Percentiles rank a stretch among this genome's conserved stretches.
These are phyloP conservation scores for Wickerhamomyces rabaulensis DNA, from an alignment of 805 yeast species.

Conservation along the genomic window DNA sequence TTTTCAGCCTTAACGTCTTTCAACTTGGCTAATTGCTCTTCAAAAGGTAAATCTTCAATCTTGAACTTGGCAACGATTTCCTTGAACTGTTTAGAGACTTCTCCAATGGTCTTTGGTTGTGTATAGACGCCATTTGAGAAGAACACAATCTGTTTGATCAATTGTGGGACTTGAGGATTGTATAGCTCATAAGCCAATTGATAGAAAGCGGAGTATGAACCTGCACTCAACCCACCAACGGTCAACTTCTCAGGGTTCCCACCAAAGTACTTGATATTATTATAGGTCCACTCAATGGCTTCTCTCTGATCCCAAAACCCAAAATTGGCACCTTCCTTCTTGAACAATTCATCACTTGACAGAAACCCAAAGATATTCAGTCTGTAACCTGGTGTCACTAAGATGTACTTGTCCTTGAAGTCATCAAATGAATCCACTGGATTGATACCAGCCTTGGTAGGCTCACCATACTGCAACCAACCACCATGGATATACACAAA, in stretches of 20 bases:
- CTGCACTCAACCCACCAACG: slow-evolving; percentile 44
- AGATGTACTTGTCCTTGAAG: slow-evolving; percentile 28
- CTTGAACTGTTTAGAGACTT: slow-evolving; percentile 31
- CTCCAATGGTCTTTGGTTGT: slow-evolving; percentile 35
- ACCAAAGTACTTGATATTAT: slow-evolving; percentile 39
- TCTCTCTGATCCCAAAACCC: slow-evolving; percentile 44
- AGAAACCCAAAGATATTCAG: slow-evolving; percentile 35
- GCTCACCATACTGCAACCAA: slow-evolving; percentile 32
- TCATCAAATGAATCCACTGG: slow-evolving; percentile 24
- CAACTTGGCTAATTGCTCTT: slow-evolving; percentile 20
- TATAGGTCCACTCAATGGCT: slow-evolving; percentile 41
- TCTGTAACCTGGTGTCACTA: slow-evolving; percentile 36
- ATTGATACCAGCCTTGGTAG: slow-evolving; percentile 22
- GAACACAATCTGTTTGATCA: slow-evolving; percentile 33
- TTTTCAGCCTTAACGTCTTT: slow-evolving; percentile 16
- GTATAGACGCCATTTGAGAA: slow-evolving; percentile 32
- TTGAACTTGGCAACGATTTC: slow-evolving; percentile 27
- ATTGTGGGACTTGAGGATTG: slow-evolving; percentile 33
- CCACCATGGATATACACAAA: slow-evolving; percentile 39
- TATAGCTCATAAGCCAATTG: slow-evolving; percentile 39
- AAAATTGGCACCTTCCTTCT: slow-evolving; percentile 23
- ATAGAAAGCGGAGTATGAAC: slow-evolving; percentile 36
- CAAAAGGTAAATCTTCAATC: slow-evolving; percentile 12
- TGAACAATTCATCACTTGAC: slow-evolving; percentile 30
- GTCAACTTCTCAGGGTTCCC: slow-evolving; percentile 40